Base-by-base conservation (phyloP, 495 filamentous ascomycete genomes). In the Hypoxylon cercidicola region DNA sequence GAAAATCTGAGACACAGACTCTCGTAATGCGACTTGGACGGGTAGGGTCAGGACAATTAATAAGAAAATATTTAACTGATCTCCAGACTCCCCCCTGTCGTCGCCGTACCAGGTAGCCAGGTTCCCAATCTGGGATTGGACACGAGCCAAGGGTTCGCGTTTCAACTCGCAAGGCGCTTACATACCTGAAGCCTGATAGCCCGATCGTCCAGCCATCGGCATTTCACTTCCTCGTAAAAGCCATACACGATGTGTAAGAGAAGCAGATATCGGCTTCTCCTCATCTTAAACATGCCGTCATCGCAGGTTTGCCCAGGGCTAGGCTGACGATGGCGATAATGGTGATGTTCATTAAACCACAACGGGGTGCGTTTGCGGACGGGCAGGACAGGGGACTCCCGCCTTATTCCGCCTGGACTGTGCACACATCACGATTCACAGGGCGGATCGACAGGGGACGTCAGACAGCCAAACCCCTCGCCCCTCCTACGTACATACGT, bases 131-230 rank as follows among this genome's bases (percentile, higher is more conserved):
- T 28, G 63, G 30, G 54, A 63, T 68, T 51, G 64, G 64, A 62
- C 63, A 61, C 56, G 56, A 66, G 63, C 63, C 63, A 67, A 68
- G 64, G 54, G 64, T 63, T 68, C 60, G 54, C 55, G 64, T 68
- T 68, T 68, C 64, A 68, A 66, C 59, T 63, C 44, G 54, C 23
- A 46, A 60, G 59, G 64, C 64, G 64, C 64, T 63, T 63, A 68
- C 64, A 68, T 41, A 58, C 64, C 57, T 66, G 64, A 60, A 62
- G 52, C 53, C 15, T 35, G 40, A 34, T 16, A 10, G n/a, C 32
- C 28, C 15, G 18, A 45, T 11, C 39, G 25, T 32, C 30, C 8
- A 7, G 30, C 45, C 56, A 39, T 57, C 63, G 63, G 63, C 63
- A 66, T 50, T 60, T 61, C 45, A 20, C 56, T 32, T 25, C 51